phyloP scores from a whole-genome alignment of 371 early-diverging fungal genomes.

The Capillidium heterosporum region DNA sequence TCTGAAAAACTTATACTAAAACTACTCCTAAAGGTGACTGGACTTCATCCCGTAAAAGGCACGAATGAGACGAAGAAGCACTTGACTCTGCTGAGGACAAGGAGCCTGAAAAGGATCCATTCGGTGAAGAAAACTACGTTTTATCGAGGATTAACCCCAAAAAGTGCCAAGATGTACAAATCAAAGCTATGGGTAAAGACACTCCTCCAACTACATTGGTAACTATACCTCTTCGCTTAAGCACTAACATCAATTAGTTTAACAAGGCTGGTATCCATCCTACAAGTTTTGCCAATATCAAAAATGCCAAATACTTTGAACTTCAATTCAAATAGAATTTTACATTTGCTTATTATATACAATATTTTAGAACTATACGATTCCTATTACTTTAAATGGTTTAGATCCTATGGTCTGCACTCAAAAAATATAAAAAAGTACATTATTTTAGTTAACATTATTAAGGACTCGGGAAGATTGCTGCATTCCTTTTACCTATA shows the following conservation, averaged over 20 bases:
- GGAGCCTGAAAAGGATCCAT: conserved; percentile 23
- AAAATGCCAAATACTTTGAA: conserved; percentile 29
- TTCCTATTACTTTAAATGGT: conserved; percentile 40
- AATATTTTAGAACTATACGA: conserved; percentile 27
- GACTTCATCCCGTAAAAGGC: conserved; percentile 28
- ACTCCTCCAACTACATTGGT: conserved; percentile 20
- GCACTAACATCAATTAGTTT: conserved; percentile 13
- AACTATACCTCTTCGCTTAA: neutral
- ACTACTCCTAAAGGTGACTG: conserved; percentile 10
- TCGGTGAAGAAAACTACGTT: conserved; percentile 18
- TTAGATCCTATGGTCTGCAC: conserved; percentile 57
- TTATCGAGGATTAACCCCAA: conserved; percentile 34
- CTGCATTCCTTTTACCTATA: conserved; percentile 43
- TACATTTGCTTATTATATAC: neutral
- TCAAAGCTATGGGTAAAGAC: conserved; percentile 23
- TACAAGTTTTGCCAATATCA: conserved; percentile 29
- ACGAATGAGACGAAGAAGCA: conserved; percentile 25
- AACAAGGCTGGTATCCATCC: conserved; percentile 23
- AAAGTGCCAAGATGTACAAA: conserved; percentile 31
- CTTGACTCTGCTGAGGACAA: conserved; percentile 18
- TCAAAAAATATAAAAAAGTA: conserved; percentile 28
- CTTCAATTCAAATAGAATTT: conserved; percentile 36
- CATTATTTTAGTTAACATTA: neutral
- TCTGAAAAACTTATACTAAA: neutral
- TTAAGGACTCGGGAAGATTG: conserved; percentile 43